phyloP scores from a whole-genome alignment of 192 early-diverging fungal genomes.

The Coemansia sp. region DNA sequence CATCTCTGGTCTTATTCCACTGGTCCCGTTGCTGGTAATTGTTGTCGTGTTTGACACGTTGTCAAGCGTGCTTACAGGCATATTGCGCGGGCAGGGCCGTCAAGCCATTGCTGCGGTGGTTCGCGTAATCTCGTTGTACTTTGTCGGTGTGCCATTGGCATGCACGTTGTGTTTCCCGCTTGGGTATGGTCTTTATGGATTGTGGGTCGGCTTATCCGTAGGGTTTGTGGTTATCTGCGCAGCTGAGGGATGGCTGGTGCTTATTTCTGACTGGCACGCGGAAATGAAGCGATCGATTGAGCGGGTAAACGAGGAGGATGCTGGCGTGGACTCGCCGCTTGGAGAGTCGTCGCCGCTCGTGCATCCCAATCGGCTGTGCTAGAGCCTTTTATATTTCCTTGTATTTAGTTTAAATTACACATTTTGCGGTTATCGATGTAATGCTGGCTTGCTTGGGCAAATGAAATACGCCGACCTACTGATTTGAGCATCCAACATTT shows the following conservation, averaged over 20 bases:
- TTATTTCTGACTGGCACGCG: conserved; percentile 36
- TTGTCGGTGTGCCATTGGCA: conserved; percentile 56
- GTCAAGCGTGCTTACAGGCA: conserved; percentile 61
- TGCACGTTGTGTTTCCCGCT: conserved; percentile 55
- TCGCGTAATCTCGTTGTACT: conserved; percentile 52
- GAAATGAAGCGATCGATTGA: conserved; percentile 31
- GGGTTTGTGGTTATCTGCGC: conserved; percentile 30
- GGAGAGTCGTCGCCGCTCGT: conserved; percentile 28
- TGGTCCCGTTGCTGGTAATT: conserved; percentile 37
- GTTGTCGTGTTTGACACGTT: conserved; percentile 56
- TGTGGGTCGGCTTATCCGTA: conserved; percentile 61
- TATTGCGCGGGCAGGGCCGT: conserved; percentile 57
- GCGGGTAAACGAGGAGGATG: conserved; percentile 15
- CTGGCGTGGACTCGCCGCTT: conserved; percentile 21
- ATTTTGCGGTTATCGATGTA: not conserved
- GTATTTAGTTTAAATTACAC: not conserved
- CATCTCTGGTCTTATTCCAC: conserved; percentile 14
- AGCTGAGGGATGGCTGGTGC: conserved; percentile 40
- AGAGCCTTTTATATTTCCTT: not conserved
- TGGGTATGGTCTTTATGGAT: conserved; percentile 59
- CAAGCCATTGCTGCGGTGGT: conserved; percentile 57
- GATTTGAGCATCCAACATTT: too few relatives aligned
- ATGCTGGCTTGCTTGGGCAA: too few relatives aligned
- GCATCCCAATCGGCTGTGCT: conserved; percentile 9
- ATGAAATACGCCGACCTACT: too few relatives aligned